phyloP scores from a whole-genome alignment of 257 asterid genomes.

The Nicotiana obtusifolia region DNA sequence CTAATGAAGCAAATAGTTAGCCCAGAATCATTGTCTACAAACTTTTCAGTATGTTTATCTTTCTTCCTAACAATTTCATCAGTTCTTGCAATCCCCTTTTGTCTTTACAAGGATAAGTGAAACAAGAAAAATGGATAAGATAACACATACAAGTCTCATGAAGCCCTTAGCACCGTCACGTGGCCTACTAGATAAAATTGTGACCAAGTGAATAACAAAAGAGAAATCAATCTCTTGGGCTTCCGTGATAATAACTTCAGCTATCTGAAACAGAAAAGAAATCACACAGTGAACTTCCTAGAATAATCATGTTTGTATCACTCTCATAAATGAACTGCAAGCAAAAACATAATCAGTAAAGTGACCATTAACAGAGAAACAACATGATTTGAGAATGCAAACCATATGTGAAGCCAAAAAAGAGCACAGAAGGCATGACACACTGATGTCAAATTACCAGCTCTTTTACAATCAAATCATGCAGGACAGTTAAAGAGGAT shows the following conservation, averaged over 20 bases:
- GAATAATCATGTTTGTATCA: not conserved
- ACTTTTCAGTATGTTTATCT: not conserved
- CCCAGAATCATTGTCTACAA: not conserved
- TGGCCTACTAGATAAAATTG: conserved; percentile 56
- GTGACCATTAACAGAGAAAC: not conserved
- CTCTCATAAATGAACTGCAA: not conserved
- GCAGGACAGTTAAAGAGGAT: not conserved
- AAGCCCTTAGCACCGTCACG: conserved; percentile 55
- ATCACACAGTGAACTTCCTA: conserved; percentile 6
- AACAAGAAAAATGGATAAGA: conserved; percentile 13
- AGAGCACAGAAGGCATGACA: not conserved
- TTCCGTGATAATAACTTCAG: conserved; percentile 68
- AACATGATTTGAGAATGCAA: not conserved
- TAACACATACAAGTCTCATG: conserved; percentile 58
- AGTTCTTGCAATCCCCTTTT: not conserved
- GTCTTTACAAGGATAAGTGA: not conserved
- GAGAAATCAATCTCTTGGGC: conserved; percentile 57
- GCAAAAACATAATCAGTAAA: not conserved
- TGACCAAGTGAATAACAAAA: conserved; percentile 48
- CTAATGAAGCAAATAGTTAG: not conserved
- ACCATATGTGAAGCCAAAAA: not conserved
- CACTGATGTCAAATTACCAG: not conserved
- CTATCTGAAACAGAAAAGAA: conserved; percentile 49
- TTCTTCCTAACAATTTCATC: not conserved
- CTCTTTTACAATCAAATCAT: not conserved